A percentile compares a stretch with the other conserved stretches of the same genome.
phyloP scores from a whole-genome alignment of 1,139 yeast species.

The Arxiozyma heterogenica region DNA sequence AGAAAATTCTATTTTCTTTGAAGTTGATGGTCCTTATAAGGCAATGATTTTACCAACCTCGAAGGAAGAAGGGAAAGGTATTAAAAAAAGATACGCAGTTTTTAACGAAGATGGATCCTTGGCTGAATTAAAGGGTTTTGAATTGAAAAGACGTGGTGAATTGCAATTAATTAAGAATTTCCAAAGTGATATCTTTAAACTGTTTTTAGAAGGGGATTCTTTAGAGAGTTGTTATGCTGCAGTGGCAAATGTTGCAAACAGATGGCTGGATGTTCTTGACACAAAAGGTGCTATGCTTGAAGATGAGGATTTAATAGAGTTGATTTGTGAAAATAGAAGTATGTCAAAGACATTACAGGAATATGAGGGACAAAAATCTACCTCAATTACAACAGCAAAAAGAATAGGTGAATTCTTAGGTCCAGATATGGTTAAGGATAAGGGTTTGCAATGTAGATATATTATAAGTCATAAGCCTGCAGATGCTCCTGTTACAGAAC shows the following conservation, averaged over 20 bases:
- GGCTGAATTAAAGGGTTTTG: conserved; percentile 96
- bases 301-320: conserved; percentile 86
- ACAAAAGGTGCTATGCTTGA: conserved; percentile 80
- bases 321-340: conserved; percentile 92
- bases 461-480: conserved; percentile 79
- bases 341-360: conserved; percentile 90
- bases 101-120: conserved; percentile 89
- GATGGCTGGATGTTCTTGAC: conserved; percentile 92
- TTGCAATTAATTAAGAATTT: conserved; percentile 86
- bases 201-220: conserved; percentile 76
- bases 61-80: conserved; percentile 93
- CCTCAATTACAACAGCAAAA: conserved; percentile 90
- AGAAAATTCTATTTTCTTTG: conserved; percentile 93
- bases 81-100: conserved; percentile 94
- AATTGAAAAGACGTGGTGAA: conserved; percentile 94
- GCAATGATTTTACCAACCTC: conserved; percentile 98
- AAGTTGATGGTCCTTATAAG: conserved; percentile 96
- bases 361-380: conserved; percentile 83
- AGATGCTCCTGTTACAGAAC: conserved; percentile 86
- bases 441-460: conserved; percentile 92
- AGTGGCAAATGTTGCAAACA: conserved; percentile 86
- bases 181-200: conserved; percentile 88
- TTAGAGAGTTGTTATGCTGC: conserved; percentile 76
- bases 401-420: conserved; percentile 93
- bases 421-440: conserved; percentile 94